Conservation (phyloP, 495 filamentous ascomycete species). For the Tuber aestivum region DNA sequence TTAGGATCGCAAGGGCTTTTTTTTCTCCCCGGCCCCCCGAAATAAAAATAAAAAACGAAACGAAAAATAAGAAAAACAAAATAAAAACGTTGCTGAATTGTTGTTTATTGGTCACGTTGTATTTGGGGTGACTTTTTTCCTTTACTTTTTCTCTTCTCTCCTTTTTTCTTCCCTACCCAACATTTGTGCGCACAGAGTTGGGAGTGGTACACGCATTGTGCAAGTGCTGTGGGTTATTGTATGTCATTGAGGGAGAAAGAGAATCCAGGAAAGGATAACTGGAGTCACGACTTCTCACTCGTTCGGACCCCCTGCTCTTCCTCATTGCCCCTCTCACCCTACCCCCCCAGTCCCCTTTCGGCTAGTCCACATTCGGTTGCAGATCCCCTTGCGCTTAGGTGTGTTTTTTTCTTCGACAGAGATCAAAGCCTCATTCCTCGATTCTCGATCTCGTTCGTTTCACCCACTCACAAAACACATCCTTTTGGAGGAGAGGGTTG, state of each 20-base stretch:
- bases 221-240: neutral
- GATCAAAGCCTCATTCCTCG: conserved; percentile 2
- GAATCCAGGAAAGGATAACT: neutral
- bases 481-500: neutral
- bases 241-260: neutral
- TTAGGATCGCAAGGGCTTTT: neutral
- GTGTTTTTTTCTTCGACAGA: neutral
- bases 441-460: conserved; percentile 14
- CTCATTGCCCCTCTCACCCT: conserved; percentile 23
- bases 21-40: neutral
- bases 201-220: neutral
- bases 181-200: neutral
- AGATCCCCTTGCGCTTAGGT: conserved; percentile 5
- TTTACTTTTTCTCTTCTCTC: neutral
- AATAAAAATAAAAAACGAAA: neutral
- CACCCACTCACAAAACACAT: conserved; percentile 11
- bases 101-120: conserved; percentile 1
- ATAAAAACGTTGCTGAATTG: conserved; percentile 2
- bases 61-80: neutral
- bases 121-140: neutral
- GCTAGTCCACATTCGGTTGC: conserved; percentile 4
- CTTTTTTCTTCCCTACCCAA: neutral
- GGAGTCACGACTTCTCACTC: neutral
- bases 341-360: conserved; percentile 12
- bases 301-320: neutral